Base-by-base conservation (phyloP, 805 yeast species). In the Wickerhamiella occidentalis region DNA sequence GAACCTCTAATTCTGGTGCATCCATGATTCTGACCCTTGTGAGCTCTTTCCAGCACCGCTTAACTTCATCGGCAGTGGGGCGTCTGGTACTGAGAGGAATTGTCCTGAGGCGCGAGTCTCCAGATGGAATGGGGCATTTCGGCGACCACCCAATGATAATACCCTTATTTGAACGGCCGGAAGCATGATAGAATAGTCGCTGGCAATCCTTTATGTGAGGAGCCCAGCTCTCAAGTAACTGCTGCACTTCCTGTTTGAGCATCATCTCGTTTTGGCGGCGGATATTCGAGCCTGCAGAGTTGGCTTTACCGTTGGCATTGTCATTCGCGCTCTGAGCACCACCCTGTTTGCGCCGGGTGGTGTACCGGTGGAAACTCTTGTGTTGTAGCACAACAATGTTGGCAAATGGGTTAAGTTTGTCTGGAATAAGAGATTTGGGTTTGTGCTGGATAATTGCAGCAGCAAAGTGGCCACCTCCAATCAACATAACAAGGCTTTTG, bases 401-500 rank as follows among this genome's bases (percentile, higher is more conserved):
- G 13, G 61, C 57, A 45, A 54, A 45, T 72, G 75, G 17, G 81
- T 94, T 15, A 77, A 63, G 79, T 85, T 68, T n/a, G 74, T 61
- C 12, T 74, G 71, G 48, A 69, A 75, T 29, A 70, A 68, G 37
- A 70, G 69, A 52, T 49, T 69, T 66, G 18, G 57, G 80, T 45
- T 70, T 70, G 59, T 88, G 96, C 1, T 86, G 78, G 7, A 92
- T 72, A 40, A 92, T 82, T 0, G 96, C 96, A 17, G 92, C 98
- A 0, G 97, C 95, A 69, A 92, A 92, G 67, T 92, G 96, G 38
- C 98, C 98, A 40, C 97, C 96, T 13, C 96, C 96, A 48, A 92
- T 76, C 95, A 92, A 85, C 56, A 92, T 76, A 11, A 92, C 64
- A 0, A 94, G 94, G 4, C 95, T 84, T 52, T 56, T 35, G 56